Conservation (phyloP, 371 early-diverging fungal genomes). For the Batkoa obscura region DNA sequence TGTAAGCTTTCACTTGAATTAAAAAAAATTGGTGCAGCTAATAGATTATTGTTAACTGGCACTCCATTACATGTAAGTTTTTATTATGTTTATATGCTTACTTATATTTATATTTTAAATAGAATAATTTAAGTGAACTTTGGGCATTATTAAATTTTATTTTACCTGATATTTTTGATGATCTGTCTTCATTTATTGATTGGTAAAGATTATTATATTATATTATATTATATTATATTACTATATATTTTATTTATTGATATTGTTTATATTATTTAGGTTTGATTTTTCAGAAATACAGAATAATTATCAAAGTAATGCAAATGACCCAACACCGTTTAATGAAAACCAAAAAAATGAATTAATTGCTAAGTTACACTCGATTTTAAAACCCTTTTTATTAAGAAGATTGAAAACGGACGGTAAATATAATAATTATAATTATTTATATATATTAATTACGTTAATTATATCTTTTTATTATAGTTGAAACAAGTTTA, state of each 20-base stretch:
- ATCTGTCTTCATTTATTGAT: constrained; percentile 55
- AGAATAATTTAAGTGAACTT: constrained; percentile 78
- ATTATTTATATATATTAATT: background rate
- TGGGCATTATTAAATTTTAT: constrained; percentile 92
- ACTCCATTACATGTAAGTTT: constrained; percentile 68
- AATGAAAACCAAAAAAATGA: constrained; percentile 46
- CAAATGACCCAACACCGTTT: constrained; percentile 69
- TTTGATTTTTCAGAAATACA: constrained; percentile 64
- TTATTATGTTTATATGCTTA: background rate
- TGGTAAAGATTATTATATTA: too few species aligned
- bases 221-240: too few species aligned
- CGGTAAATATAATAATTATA: constrained; percentile 20
- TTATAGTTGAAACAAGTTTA: constrained; percentile 55
- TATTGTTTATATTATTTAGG: constrained; percentile 10
- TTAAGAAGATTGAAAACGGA: constrained; percentile 89
- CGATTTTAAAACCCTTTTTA: constrained; percentile 84
- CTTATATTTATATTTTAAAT: too few species aligned
- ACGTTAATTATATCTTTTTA: too few species aligned
- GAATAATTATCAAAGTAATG: constrained; percentile 44
- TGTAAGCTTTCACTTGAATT: constrained; percentile 75
- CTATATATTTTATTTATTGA: too few species aligned
- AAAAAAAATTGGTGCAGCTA: constrained; percentile 59
- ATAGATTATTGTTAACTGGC: constrained; percentile 75
- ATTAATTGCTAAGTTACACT: constrained; percentile 63
- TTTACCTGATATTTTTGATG: constrained; percentile 75